Evolutionary conservation across 805 yeast genomes (phyloP).

Genomic region (Schizosaccharomyces cryophilus): DNA sequence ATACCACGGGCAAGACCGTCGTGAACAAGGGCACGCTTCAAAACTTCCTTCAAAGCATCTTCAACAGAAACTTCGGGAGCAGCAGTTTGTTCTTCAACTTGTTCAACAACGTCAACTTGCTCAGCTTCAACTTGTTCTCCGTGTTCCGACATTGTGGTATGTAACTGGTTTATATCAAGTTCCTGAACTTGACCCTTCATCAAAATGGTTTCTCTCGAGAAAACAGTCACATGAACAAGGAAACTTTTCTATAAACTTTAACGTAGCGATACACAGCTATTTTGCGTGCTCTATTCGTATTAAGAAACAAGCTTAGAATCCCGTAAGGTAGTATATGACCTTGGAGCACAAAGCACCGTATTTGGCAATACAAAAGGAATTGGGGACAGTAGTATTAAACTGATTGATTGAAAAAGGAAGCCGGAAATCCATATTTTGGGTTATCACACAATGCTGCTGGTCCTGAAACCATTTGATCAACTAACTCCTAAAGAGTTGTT

Average conservation of each 20-base stretch:
- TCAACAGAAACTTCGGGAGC: slow-evolving; percentile 86
- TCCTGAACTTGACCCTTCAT: background rate
- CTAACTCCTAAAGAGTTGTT: background rate
- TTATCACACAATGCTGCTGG: background rate
- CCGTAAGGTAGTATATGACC: too few species aligned
- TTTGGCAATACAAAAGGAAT: too few species aligned
- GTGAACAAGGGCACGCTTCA: slow-evolving; percentile 92
- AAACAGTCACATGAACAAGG: background rate
- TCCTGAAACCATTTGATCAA: background rate
- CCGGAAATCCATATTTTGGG: too few species aligned
- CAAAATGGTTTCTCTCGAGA: background rate
- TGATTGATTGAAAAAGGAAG: too few species aligned
- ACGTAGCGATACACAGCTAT: too few species aligned
- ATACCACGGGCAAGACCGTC: slow-evolving; percentile 99
- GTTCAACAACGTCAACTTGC: slow-evolving; percentile 49
- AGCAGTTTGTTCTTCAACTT: slow-evolving; percentile 55
- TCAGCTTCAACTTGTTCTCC: slow-evolving; percentile 13
- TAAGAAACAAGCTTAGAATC: too few species aligned
- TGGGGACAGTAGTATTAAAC: too few species aligned
- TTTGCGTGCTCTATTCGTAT: too few species aligned
- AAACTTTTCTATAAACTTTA: too few species aligned
- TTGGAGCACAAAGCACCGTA: too few species aligned
- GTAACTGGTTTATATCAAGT: background rate
- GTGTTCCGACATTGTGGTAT: slow-evolving; percentile 44
- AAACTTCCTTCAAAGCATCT: slow-evolving; percentile 94